Evolutionary conservation across 257 asterid genomes (phyloP).

Genomic region (Plantago ovata): DNA sequence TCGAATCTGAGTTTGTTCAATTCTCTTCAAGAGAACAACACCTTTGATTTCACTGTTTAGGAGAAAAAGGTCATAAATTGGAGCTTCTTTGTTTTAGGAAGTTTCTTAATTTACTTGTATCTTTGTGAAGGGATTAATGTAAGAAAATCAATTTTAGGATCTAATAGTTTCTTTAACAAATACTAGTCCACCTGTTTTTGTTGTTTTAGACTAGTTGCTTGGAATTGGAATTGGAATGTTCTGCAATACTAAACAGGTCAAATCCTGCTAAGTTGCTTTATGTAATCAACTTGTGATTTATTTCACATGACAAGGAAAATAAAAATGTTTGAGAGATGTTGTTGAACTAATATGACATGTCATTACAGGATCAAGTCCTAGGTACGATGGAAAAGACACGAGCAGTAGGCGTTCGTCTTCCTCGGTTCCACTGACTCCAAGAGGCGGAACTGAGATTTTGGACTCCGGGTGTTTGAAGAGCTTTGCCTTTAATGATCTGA

Average conservation of each 20-base stretch:
- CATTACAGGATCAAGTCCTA: slow-evolving; percentile 36
- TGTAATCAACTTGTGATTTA: too few relatives aligned
- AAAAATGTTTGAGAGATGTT: too few relatives aligned
- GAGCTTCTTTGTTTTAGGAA: too few relatives aligned
- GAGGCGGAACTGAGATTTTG: slow-evolving; percentile 58
- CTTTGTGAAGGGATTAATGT: not conserved
- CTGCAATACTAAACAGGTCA: too few relatives aligned
- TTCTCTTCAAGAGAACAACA: too few relatives aligned
- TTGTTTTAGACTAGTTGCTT: not conserved
- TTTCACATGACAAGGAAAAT: too few relatives aligned
- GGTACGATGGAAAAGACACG: slow-evolving; percentile 34
- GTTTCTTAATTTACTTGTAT: too few relatives aligned
- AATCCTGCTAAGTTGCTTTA: too few relatives aligned
- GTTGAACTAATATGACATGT: not conserved
- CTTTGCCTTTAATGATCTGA: slow-evolving; percentile 58
- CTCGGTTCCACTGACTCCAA: slow-evolving; percentile 48
- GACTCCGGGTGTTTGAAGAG: slow-evolving; percentile 46
- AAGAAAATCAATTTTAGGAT: not conserved
- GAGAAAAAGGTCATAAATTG: too few relatives aligned
- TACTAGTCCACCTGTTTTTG: not conserved
- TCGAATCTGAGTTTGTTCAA: too few relatives aligned
- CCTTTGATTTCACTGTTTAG: too few relatives aligned
- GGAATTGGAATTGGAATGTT: not conserved
- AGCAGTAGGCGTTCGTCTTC: slow-evolving; percentile 40
- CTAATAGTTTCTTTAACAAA: not conserved